phyloP scores from a whole-genome alignment of 2,329 filamentous ascomycete species.

The Albifimbria verrucaria region DNA sequence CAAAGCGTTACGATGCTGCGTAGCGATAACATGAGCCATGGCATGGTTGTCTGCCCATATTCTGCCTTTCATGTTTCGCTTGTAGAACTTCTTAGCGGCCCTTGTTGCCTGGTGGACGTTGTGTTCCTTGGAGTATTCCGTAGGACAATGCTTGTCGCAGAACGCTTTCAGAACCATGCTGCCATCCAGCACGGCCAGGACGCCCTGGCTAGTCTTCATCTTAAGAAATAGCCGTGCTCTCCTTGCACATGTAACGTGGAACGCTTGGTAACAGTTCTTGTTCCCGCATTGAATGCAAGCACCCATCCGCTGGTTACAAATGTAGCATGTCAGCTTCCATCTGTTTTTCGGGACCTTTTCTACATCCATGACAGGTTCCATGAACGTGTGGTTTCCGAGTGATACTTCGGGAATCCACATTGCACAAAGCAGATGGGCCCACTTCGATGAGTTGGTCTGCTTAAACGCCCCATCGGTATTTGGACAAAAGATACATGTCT shows the following conservation, averaged over 20 bases:
- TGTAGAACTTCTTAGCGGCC: slow-evolving; percentile 86
- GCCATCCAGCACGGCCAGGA: slow-evolving; percentile 72
- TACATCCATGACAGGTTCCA: slow-evolving; percentile 97
- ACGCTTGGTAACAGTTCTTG: slow-evolving; percentile 94
- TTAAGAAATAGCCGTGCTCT: slow-evolving; percentile 84
- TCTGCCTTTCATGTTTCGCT: slow-evolving; percentile 79
- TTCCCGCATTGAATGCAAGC: slow-evolving; percentile 98
- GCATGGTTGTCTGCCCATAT: slow-evolving; percentile 91
- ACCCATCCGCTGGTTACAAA: slow-evolving; percentile 96
- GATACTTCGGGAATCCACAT: slow-evolving; percentile 99
- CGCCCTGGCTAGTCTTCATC: slow-evolving; percentile 91
- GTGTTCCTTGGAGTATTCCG: slow-evolving; percentile 84
- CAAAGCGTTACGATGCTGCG: slow-evolving; percentile 61
- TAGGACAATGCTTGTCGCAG: slow-evolving; percentile 91
- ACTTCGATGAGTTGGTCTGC: slow-evolving; percentile 92
- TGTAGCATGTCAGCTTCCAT: slow-evolving; percentile 94
- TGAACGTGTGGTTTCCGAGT: slow-evolving; percentile 92
- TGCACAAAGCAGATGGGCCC: slow-evolving; percentile 93
- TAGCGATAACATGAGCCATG: slow-evolving; percentile 76
- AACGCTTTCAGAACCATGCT: slow-evolving; percentile 86
- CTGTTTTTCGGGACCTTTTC: slow-evolving; percentile 94
- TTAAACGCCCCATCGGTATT: slow-evolving; percentile 98
- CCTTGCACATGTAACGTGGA: slow-evolving; percentile 94
- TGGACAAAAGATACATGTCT: slow-evolving; percentile 97
- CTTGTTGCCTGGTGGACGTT: slow-evolving; percentile 75